These are phyloP conservation scores for Chlorophyllum brunneum DNA, from an alignment of 768 basidiomycete genomes.

Conservation along the genomic window DNA sequence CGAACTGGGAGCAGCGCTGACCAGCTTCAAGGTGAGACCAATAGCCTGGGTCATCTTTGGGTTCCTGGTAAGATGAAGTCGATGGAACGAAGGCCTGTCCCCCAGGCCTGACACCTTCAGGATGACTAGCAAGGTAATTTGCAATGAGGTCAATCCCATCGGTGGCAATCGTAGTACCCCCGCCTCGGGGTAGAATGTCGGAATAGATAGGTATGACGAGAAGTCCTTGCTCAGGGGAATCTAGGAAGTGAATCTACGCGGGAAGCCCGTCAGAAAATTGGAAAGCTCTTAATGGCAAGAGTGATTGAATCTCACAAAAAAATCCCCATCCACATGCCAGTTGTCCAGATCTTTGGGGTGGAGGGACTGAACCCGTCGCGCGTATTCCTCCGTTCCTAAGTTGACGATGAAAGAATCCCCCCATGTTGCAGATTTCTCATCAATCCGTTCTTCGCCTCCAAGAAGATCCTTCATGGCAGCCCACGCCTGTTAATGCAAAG, in stretches of 20 bases:
- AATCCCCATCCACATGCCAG: constrained; percentile 64
- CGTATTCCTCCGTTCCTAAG: constrained; percentile 45
- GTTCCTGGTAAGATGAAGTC: constrained; percentile 30
- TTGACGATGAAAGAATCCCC: constrained; percentile 64
- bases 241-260: constrained; percentile 52
- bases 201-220: constrained; percentile 61
- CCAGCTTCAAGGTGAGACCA: constrained; percentile 43
- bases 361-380: constrained; percentile 24
- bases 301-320: constrained; percentile 35
- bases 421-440: constrained; percentile 45
- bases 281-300: background rate
- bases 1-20: constrained; percentile 37
- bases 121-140: constrained; percentile 46
- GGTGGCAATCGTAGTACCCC: constrained; percentile 57
- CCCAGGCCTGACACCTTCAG: constrained; percentile 47
- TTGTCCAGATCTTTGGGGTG: constrained; percentile 47
- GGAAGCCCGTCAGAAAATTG: background rate
- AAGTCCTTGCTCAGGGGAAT: constrained; percentile 62
- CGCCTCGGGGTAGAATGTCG: constrained; percentile 50
- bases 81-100: constrained; percentile 45
- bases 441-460: constrained; percentile 56
- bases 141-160: constrained; percentile 50
- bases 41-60: constrained; percentile 36
- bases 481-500: constrained; percentile 41
- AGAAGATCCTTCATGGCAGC: constrained; percentile 57